Evolutionary conservation across 345 rosid genomes (phyloP), one percentile per base, ranked within the genome.

Genomic region (Gossypium arboreum): DNA sequence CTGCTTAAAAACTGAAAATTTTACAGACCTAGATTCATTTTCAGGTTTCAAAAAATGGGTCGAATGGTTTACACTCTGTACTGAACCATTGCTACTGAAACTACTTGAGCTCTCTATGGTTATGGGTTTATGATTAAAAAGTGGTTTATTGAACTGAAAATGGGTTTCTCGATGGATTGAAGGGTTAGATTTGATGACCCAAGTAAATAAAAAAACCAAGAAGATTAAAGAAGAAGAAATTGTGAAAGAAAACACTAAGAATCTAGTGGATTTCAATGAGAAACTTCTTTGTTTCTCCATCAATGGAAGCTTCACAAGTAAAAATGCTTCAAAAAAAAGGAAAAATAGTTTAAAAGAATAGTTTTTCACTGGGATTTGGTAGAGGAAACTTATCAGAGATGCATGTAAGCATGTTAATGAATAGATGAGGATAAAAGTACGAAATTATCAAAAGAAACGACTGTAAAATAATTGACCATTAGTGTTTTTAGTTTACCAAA

Each of bases 261-360:
- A 76, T 78, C 88, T 86, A 0, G 91, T 79, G 80, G 94, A 81
- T 83, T 87, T 94, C 48, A 88, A 75, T 50, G 86, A 81, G 87
- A 92, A 92, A 84, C 94, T 94, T 77, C 83, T 78, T 74, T 88
- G 97, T 80, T 92, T 89, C 81, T 92, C 97, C 98, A 94, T 94
- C 65, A 24, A 51, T 24, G 54, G 6, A 61, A 24, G 41, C 41
- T 59, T 60, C 75, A 25, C 50, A 67, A 44, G 41, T 52, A 75
- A 51, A 56, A 68, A 29, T 54, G 68, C 68, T 68, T 76, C 69
- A 55, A 81, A 34, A 22, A 9, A 8, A 44, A 43, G 10, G 22
- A 62, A 51, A 7, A 27, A 51, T 27, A 22, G 22, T 63, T 68
- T 55, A 11, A 39, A 59, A 39, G 10, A 22, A 45, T 45, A 25